These are phyloP conservation scores for Amanita brunnescens DNA, from an alignment of 768 basidiomycete genomes.

Conservation along the genomic window DNA sequence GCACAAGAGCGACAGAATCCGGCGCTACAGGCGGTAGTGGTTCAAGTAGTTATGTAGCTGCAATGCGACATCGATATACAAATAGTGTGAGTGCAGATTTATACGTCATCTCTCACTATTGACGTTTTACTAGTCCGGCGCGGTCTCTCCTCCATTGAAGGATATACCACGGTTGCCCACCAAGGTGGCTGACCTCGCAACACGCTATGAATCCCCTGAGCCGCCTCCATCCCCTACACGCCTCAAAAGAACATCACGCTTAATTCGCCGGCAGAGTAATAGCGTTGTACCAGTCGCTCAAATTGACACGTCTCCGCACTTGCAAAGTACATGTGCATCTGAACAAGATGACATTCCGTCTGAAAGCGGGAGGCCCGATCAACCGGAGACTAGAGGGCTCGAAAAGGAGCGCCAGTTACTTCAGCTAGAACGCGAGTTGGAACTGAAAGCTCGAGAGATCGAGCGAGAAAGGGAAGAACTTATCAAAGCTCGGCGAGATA, in stretches of 20 bases:
- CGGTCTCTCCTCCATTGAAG: slow-evolving; percentile 45
- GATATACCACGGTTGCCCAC: slow-evolving; percentile 56
- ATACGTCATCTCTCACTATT: slow-evolving; percentile 7
- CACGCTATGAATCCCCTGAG: slow-evolving; percentile 45
- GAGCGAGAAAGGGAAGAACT: slow-evolving; percentile 45
- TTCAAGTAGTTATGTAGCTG: slow-evolving; percentile 51
- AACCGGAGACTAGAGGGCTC: slow-evolving; percentile 34
- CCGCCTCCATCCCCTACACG: slow-evolving; percentile 29
- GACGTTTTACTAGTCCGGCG: slow-evolving; percentile 31
- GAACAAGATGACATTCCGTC: background rate
- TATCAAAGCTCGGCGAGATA: slow-evolving; percentile 26
- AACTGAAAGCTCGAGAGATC: slow-evolving; percentile 44
- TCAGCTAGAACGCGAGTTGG: slow-evolving; percentile 46
- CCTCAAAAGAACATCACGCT: background rate
- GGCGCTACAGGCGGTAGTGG: slow-evolving; percentile 44
- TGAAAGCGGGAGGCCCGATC: slow-evolving; percentile 8
- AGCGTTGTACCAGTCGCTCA: background rate
- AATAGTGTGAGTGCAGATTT: slow-evolving; percentile 35
- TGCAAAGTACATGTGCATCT: slow-evolving; percentile 30
- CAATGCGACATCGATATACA: slow-evolving; percentile 58
- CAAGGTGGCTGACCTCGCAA: slow-evolving; percentile 57
- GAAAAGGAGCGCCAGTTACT: slow-evolving; percentile 47
- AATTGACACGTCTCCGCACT: background rate
- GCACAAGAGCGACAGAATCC: slow-evolving; percentile 28
- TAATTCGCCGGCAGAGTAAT: background rate